Conservation (phyloP, 305 asterid genomes). For the Striga hermonthica region DNA sequence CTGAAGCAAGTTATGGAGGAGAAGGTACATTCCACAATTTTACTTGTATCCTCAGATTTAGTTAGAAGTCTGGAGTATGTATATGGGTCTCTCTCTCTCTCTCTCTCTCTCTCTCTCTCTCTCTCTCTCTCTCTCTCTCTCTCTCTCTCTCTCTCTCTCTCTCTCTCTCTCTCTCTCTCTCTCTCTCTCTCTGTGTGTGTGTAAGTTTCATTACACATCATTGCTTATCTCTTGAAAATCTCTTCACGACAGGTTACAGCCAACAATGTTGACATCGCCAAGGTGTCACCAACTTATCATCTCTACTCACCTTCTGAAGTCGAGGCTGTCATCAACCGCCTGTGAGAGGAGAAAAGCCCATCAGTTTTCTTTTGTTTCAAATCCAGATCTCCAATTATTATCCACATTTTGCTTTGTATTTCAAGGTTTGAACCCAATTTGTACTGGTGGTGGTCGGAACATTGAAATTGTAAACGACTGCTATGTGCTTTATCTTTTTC, state of each 20-base stretch:
- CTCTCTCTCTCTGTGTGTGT: too few relatives aligned
- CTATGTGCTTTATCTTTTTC: neutral
- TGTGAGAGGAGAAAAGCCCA: slow-evolving; percentile 35
- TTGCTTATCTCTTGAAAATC: too few relatives aligned
- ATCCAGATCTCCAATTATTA: neutral
- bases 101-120: too few relatives aligned
- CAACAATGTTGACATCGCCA: slow-evolving; percentile 82
- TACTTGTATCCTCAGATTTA: too few relatives aligned
- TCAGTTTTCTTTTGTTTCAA: neutral
- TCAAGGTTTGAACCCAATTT: too few relatives aligned
- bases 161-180: too few relatives aligned
- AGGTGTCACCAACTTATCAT: slow-evolving; percentile 81
- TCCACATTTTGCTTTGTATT: neutral
- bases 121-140: too few relatives aligned
- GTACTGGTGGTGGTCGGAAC: too few relatives aligned
- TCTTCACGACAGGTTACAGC: slow-evolving; percentile 60
- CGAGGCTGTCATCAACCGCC: slow-evolving; percentile 73
- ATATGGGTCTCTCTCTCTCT: too few relatives aligned
- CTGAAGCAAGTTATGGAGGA: slow-evolving; percentile 98
- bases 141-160: too few relatives aligned
- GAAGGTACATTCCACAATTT: slow-evolving; percentile 45
- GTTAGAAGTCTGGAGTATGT: too few relatives aligned
- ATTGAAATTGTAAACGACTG: neutral
- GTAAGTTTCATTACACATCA: neutral
- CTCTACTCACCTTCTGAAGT: slow-evolving; percentile 78